Conservation (phyloP, 257 asterid genomes). For the Nicotiana obtusifolia region DNA sequence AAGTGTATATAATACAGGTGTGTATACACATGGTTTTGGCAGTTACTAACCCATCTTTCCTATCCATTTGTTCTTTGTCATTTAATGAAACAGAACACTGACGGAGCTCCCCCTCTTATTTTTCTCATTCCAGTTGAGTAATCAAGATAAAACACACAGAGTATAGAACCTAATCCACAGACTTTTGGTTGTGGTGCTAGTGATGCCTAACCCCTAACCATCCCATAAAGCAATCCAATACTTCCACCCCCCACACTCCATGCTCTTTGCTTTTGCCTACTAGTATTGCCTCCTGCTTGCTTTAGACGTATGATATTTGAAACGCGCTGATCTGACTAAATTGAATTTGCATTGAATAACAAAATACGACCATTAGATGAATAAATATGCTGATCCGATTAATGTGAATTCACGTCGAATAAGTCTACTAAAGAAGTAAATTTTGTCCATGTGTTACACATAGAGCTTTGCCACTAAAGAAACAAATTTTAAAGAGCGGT, state of each 20-base stretch:
- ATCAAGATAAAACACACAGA: conserved; percentile 12
- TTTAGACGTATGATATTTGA: neutral
- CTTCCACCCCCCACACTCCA: conserved; percentile 1
- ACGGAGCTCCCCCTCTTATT: neutral
- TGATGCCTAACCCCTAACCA: conserved; percentile 5
- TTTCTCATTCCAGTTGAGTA: neutral
- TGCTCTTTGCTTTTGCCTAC: neutral
- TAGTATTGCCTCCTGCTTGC: neutral
- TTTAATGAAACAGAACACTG: conserved; percentile 29
- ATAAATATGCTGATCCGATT: too few relatives aligned
- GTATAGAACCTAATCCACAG: conserved; percentile 51
- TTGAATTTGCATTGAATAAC: neutral
- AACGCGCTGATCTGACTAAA: neutral
- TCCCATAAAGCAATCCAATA: neutral
- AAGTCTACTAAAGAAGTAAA: neutral
- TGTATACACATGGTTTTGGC: conserved; percentile 40
- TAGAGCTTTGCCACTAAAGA: conserved; percentile 20
- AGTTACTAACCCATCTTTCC: conserved; percentile 57
- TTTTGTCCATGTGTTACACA: neutral
- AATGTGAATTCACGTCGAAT: neutral
- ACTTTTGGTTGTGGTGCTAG: conserved; percentile 50
- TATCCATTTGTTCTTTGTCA: conserved; percentile 56
- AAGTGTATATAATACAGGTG: conserved; percentile 9
- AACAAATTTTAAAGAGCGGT: neutral
- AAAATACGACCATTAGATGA: too few relatives aligned